Evolutionary conservation across 2,329 filamentous ascomycete species (phyloP).

Genomic region (Colletotrichum tropicicola): DNA sequence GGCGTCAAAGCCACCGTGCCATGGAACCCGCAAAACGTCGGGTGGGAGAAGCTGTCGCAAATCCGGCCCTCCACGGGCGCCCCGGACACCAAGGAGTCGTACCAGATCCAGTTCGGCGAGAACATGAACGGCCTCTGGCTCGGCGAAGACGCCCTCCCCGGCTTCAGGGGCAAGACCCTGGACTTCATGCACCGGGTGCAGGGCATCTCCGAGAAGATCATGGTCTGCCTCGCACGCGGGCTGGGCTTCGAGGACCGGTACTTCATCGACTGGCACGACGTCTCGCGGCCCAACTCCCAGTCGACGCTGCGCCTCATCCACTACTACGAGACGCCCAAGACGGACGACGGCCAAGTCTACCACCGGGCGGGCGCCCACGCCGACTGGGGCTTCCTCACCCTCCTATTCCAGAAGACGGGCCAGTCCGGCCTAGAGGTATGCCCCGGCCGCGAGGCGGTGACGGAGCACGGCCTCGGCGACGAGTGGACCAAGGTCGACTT

Average conservation of each 20-base stretch:
- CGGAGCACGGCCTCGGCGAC: conserved; percentile 66
- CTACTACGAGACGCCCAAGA: conserved; percentile 57
- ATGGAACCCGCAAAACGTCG: conserved; percentile 63
- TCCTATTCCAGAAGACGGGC: conserved; percentile 69
- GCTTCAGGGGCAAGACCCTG: conserved; percentile 54
- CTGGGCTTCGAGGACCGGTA: conserved; percentile 65
- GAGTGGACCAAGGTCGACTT: conserved; percentile 71
- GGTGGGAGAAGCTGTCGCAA: conserved; percentile 69
- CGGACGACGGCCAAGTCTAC: conserved; percentile 51
- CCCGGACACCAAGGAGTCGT: conserved; percentile 68
- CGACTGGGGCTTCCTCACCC: conserved; percentile 70
- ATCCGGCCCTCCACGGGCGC: conserved; percentile 67
- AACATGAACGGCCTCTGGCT: conserved; percentile 64
- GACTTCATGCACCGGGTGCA: conserved; percentile 65
- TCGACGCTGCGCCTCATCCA: conserved; percentile 65
- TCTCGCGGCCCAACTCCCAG: conserved; percentile 57
- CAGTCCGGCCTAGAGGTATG: conserved; percentile 72
- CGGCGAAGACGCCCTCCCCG: conserved; percentile 53
- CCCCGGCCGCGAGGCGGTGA: conserved; percentile 68
- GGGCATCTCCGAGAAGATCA: conserved; percentile 61
- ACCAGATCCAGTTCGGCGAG: conserved; percentile 69
- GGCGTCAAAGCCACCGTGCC: conserved; percentile 61
- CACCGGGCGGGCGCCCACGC: conserved; percentile 70
- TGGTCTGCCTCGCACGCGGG: conserved; percentile 66
- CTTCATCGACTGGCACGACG: conserved; percentile 64